Percentiles rank a stretch among this genome's conserved stretches.
These are phyloP conservation scores for Saitozyma podzolica DNA, from an alignment of 768 basidiomycete species.

Conservation along the genomic window DNA sequence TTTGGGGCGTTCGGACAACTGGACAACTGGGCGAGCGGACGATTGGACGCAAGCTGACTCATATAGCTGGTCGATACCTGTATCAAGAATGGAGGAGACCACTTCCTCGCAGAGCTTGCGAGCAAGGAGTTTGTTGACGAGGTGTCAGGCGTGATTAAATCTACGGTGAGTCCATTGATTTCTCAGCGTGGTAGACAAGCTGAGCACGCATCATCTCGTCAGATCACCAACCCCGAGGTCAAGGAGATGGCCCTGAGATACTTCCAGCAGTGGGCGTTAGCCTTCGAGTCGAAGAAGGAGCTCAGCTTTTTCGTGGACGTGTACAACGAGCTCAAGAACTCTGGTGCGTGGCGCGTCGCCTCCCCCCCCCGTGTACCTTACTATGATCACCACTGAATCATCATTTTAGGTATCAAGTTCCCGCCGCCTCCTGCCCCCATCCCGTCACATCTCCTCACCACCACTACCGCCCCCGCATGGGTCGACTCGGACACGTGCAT, in stretches of 20 bases:
- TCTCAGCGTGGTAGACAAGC: neutral
- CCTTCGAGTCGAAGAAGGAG: slow-evolving; percentile 76
- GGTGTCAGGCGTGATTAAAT: slow-evolving; percentile 80
- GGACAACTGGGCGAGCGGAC: too few relatives aligned
- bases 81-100: slow-evolving; percentile 95
- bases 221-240: slow-evolving; percentile 73
- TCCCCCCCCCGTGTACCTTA: neutral
- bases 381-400: neutral
- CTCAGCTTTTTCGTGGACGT: slow-evolving; percentile 75
- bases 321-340: slow-evolving; percentile 71
- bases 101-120: slow-evolving; percentile 78
- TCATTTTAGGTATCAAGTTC: slow-evolving; percentile 33
- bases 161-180: slow-evolving; percentile 55
- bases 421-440: slow-evolving; percentile 41
- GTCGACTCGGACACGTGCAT: slow-evolving; percentile 93
- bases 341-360: slow-evolving; percentile 68
- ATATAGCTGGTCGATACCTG: slow-evolving; percentile 80
- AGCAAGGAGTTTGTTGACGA: slow-evolving; percentile 94
- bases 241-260: slow-evolving; percentile 72
- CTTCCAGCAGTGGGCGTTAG: slow-evolving; percentile 91
- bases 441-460: slow-evolving; percentile 40
- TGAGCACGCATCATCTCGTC: slow-evolving; percentile 2
- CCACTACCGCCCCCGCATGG: slow-evolving; percentile 79
- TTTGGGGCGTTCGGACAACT: too few relatives aligned
- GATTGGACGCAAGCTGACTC: slow-evolving; percentile 10